These are phyloP conservation scores for Fusarium keratoplasticum DNA, from an alignment of 2,329 filamentous ascomycete genomes.

Conservation along the genomic window DNA sequence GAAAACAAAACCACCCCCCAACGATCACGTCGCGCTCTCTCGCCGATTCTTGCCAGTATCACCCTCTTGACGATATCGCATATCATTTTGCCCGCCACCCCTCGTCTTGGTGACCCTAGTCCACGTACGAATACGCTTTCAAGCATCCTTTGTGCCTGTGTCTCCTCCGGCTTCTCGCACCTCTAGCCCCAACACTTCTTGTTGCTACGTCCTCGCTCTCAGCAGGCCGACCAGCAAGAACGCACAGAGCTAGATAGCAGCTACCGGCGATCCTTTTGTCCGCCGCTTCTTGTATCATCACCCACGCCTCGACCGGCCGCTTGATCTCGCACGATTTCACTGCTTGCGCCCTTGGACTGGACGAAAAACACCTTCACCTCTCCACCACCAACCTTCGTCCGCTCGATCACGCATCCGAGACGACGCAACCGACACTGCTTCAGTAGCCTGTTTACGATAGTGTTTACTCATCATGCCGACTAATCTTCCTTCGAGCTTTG, in stretches of 20 bases:
- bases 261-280: slow-evolving; percentile 18
- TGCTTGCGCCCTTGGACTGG: slow-evolving; percentile 31
- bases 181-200: slow-evolving; percentile 31
- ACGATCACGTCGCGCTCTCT: slow-evolving; percentile 33
- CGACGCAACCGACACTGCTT: slow-evolving; percentile 18
- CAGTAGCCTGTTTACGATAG: slow-evolving; percentile 24
- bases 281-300: slow-evolving; percentile 26
- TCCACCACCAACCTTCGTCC: slow-evolving; percentile 23
- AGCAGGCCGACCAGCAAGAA: slow-evolving; percentile 29
- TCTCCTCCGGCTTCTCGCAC: slow-evolving; percentile 31
- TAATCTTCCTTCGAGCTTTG: slow-evolving; percentile 85
- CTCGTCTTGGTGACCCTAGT: slow-evolving; percentile 28
- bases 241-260: slow-evolving; percentile 27
- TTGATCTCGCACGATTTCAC: slow-evolving; percentile 33
- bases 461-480: slow-evolving; percentile 68
- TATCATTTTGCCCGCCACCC: slow-evolving; percentile 30
- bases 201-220: slow-evolving; percentile 26
- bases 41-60: slow-evolving; percentile 33
- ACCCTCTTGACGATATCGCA: slow-evolving; percentile 38
- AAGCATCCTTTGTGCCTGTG: slow-evolving; percentile 41
- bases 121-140: slow-evolving; percentile 28
- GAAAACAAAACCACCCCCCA: slow-evolving; percentile 22
- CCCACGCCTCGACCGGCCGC: slow-evolving; percentile 20
- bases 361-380: slow-evolving; percentile 38
- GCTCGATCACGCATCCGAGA: slow-evolving; percentile 34